Percentiles rank a stretch among this genome's conserved stretches.
phyloP scores from a whole-genome alignment of 495 filamentous ascomycete species.

The Hypoxylon lienhwacheense region DNA sequence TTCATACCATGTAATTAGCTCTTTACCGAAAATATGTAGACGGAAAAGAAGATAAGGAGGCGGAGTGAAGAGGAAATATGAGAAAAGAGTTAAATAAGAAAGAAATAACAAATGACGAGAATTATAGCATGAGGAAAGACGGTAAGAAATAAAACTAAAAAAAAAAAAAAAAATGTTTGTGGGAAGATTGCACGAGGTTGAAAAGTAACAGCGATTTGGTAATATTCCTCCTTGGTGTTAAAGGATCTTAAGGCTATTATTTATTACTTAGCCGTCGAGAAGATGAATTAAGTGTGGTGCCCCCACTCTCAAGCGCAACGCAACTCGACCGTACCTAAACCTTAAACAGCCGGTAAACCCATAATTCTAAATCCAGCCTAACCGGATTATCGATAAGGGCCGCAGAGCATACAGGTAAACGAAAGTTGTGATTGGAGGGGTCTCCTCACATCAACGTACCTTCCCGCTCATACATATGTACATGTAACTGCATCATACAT shows the following conservation, averaged over 20 bases:
- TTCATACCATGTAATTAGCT: conserved; percentile 1
- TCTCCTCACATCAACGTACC: conserved; percentile 12
- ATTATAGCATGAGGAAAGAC: no score
- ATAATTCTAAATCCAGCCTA: conserved; percentile 10
- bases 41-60: not conserved
- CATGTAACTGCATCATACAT: no score
- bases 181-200: conserved; percentile 28
- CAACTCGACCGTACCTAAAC: conserved; percentile 23
- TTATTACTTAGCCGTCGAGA: conserved; percentile 16
- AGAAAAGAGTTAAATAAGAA: conserved; percentile 9
- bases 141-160: conserved; percentile 6
- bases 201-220: conserved; percentile 26
- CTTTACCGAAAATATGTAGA: conserved; percentile 1
- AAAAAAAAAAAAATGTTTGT: conserved; percentile 7
- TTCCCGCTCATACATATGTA: conserved; percentile 26
- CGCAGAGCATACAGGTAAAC: conserved; percentile 16
- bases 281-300: conserved; percentile 24
- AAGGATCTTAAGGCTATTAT: conserved; percentile 27
- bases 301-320: conserved; percentile 22
- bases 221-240: conserved; percentile 30
- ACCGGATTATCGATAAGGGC: conserved; percentile 27
- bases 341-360: conserved; percentile 18
- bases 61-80: not conserved
- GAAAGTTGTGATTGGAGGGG: conserved; percentile 28
- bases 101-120: no score